Evolutionary conservation across 768 basidiomycete species (phyloP), one percentile per base, ranked within the genome.

Genomic region (Pleurotus eryngii): DNA sequence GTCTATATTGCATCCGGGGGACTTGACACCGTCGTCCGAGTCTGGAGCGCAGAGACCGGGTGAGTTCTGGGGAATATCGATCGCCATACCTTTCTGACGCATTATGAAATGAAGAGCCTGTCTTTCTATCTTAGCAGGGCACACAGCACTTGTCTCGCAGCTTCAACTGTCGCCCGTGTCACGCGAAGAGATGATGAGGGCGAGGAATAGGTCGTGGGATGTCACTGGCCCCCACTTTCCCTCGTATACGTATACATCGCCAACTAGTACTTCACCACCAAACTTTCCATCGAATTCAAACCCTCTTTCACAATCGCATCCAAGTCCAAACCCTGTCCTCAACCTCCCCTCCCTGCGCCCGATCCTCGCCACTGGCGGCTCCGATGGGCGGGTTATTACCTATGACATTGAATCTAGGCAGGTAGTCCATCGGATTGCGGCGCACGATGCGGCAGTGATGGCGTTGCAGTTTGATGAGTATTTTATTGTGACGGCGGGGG

Each of bases 91-190:
- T 35, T 11, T 35, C 11, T 35, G 30, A 35, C 30, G 3, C n/a
- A 17, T 17, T 1, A 12, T 54, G 12, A 14, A 27, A 9, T 11
- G 35, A 68, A 95, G 92, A 5, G 76, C 85, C 56, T 96, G 94
- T 66, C 65, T 87, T 8, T 95, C 94, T 1, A 81, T 95, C 15
- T 78, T 98, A 0, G 90, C 92, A 72, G 94, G 91, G 3, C 95
- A 98, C 71, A 94, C 92, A 0, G 87, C 91, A 1, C 87, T 98
- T 55, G 92, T 98, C 27, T 95, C 93, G 62, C 91, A 95, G 66
- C 76, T 98, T 7, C 51, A 54, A 20, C 37, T 54, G 22, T 54
- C 51, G 11, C 51, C 51, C 12, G 30, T 8, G 30, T 11, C 30
- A 35, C 30, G 30, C 30, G 30, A 35, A 35, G 30, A 35, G 30